Percentiles rank a stretch among this genome's conserved stretches.
Conservation (phyloP, 345 rosid species). For the Citrus reticulata region DNA sequence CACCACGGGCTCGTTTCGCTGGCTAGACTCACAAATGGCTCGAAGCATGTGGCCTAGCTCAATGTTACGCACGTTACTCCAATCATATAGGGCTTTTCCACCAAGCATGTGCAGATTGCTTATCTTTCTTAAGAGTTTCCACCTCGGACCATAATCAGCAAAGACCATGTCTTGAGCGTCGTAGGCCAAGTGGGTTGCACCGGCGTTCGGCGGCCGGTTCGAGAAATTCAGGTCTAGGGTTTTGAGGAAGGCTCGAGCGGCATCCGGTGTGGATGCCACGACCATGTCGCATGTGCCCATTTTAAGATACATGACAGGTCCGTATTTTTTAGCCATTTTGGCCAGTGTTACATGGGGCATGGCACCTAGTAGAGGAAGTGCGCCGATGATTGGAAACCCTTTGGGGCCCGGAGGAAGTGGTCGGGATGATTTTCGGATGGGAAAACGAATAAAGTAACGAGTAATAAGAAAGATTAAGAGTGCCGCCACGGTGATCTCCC, state of each 20-base stretch:
- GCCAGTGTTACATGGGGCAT: constrained; percentile 57
- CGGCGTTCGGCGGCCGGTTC: constrained; percentile 50
- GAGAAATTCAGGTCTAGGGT: constrained; percentile 54
- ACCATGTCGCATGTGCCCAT: constrained; percentile 52
- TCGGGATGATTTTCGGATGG: neutral
- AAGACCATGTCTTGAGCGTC: constrained; percentile 62
- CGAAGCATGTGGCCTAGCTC: constrained; percentile 51
- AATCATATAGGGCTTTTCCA: constrained; percentile 49
- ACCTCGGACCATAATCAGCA: constrained; percentile 47
- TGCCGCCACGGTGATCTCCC: neutral
- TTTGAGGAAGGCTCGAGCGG: constrained; percentile 54
- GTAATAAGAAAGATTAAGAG: constrained; percentile 25
- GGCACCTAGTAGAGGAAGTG: constrained; percentile 48
- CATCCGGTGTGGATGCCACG: constrained; percentile 52
- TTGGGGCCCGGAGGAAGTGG: constrained; percentile 47
- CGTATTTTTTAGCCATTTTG: constrained; percentile 46
- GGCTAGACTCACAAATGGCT: constrained; percentile 35
- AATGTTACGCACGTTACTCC: constrained; percentile 27
- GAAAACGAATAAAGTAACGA: constrained; percentile 13
- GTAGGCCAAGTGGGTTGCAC: constrained; percentile 54
- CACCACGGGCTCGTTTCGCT: constrained; percentile 24
- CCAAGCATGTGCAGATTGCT: constrained; percentile 65
- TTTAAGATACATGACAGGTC: constrained; percentile 49
- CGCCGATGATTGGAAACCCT: constrained; percentile 59
- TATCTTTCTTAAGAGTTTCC: constrained; percentile 54